Conservation (phyloP, 2,329 filamentous ascomycete species). For the Sporothrix variecibatus region DNA sequence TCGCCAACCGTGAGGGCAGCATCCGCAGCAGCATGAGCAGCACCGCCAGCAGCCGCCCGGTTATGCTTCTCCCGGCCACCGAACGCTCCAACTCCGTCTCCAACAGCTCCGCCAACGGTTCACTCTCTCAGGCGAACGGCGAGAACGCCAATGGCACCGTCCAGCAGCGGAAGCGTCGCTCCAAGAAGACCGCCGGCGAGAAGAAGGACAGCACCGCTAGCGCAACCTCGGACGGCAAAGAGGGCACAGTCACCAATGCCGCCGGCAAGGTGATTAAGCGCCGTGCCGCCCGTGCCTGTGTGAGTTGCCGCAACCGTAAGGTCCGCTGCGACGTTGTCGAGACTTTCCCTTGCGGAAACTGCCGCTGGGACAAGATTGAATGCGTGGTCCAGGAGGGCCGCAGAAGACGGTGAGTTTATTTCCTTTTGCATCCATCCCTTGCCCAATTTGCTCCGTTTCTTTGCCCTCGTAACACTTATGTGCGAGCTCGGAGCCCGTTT, state of each 20-base stretch:
- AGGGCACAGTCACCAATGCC: constrained; percentile 38
- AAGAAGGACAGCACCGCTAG: constrained; percentile 26
- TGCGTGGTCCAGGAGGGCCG: constrained; percentile 80
- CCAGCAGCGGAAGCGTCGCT: constrained; percentile 28
- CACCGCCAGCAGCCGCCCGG: constrained; percentile 14
- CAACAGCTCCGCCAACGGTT: constrained; percentile 13
- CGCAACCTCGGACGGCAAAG: constrained; percentile 25
- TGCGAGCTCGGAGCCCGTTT: constrained; percentile 31
- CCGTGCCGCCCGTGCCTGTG: constrained; percentile 87
- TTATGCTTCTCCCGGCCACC: constrained; percentile 24
- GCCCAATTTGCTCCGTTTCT: background rate
- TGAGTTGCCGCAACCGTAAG: constrained; percentile 84
- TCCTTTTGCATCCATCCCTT: background rate
- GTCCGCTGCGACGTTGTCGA: constrained; percentile 94
- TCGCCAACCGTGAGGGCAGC: constrained; percentile 18
- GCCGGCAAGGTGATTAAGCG: constrained; percentile 65
- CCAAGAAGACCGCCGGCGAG: constrained; percentile 29
- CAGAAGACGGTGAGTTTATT: constrained; percentile 72
- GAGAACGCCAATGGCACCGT: constrained; percentile 12
- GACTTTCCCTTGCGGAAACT: constrained; percentile 84
- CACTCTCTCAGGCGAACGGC: background rate
- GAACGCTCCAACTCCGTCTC: constrained; percentile 6
- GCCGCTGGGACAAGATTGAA: constrained; percentile 76
- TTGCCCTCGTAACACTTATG: constrained; percentile 27
- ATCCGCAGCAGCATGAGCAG: constrained; percentile 27